These are phyloP conservation scores for Incumbomyces lentus DNA, from an alignment of 2,329 filamentous ascomycete genomes.

Conservation along the genomic window DNA sequence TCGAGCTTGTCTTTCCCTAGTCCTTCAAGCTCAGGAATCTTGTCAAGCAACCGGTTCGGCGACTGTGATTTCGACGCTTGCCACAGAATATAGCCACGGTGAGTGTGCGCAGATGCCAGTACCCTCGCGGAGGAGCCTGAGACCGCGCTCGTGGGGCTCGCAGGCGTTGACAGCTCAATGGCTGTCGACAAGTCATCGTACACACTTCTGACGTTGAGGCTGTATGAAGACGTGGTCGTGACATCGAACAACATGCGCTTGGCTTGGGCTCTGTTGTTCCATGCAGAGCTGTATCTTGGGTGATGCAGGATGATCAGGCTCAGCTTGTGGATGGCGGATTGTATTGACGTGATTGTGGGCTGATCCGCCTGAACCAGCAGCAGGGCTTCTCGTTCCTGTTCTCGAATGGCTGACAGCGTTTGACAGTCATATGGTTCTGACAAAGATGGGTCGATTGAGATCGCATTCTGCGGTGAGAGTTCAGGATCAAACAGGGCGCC, in stretches of 20 bases:
- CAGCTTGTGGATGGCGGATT: constrained; percentile 29
- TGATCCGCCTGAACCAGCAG: constrained; percentile 21
- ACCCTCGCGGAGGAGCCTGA: constrained; percentile 40
- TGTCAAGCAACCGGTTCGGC: constrained; percentile 11
- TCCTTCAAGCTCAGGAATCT: constrained; percentile 8
- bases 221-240: constrained; percentile 9
- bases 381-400: constrained; percentile 31
- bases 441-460: constrained; percentile 14
- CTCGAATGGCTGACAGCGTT: constrained; percentile 31
- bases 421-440: constrained; percentile 26
- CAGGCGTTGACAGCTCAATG: constrained; percentile 36
- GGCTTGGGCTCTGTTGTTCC: constrained; percentile 47
- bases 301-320: constrained; percentile 32
- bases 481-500: constrained; percentile 38
- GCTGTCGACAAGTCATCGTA: constrained; percentile 31
- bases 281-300: constrained; percentile 44
- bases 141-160: constrained; percentile 29
- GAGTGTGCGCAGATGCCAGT: constrained; percentile 45
- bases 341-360: constrained; percentile 19
- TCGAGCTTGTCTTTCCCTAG: constrained; percentile 26
- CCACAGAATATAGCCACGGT: constrained; percentile 39
- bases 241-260: constrained; percentile 28
- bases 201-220: constrained; percentile 15
- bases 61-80: constrained; percentile 26
- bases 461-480: constrained; percentile 27